Evolutionary conservation across 2,329 filamentous ascomycete species (phyloP), one percentile per base, ranked within the genome.

Genomic region (Neofusicoccum sp.): DNA sequence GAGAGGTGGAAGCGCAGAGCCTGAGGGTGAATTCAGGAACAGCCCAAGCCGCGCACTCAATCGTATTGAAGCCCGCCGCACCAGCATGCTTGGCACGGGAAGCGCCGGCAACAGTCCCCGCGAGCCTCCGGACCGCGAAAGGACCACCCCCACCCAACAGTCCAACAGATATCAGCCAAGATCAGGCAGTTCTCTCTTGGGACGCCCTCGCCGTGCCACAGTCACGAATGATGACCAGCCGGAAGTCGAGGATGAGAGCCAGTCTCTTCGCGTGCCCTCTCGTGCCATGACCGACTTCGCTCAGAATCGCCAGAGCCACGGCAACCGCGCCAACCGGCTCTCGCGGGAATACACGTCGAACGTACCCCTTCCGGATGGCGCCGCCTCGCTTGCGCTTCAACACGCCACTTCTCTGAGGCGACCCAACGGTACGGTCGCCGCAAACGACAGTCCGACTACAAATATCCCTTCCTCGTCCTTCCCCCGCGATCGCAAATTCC

Each of bases 281-380:
- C 77, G 79, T 34, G 79, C 79, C 6, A 75, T 78, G 73, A 81
- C 79, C 5, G 79, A 81, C 48, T 71, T 76, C 61, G 71, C 74
- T 26, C 65, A 70, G 30, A 68, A 67, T 30, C 66, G 67, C 26
- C n/a, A 41, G 45, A 40, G 51, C 51, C 51, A 56, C 9, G 30
- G 47, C 20, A 60, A 41, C 33, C 44, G 44, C 11, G 62, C 63
- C 8, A 64, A 64, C 26, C 66, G 69, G 45, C 65, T 66, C 38
- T 69, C 67, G 51, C 68, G 73, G 59, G 71, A 74, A 11, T 76
- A 75, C 57, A 72, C 71, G 8, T 72, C 71, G 9, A 69, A 72
- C 6, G 70, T 75, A 40, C 74, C 74, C 2, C 66, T 76, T 63
- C 73, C 73, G 6, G 70, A 73, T 41, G 45, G 31, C 33, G 43